Evolutionary conservation across 805 yeast species (phyloP), one percentile per base, ranked within the genome.

Genomic region (Candida ipomoeae): DNA sequence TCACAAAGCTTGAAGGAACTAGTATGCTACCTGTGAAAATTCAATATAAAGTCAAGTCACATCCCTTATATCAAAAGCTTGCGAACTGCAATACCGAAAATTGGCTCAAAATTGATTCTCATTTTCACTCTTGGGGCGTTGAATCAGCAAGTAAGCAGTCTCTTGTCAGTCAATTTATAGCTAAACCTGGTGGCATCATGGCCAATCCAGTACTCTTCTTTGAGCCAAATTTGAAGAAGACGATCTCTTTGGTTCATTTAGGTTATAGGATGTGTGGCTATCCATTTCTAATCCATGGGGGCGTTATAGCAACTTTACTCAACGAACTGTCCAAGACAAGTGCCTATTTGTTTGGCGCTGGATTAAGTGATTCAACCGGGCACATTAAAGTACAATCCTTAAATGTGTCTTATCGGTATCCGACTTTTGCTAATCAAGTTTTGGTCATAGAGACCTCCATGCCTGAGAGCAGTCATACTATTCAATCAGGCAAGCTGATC

Each of bases 261-360:
- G 97, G 97, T 0, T 81, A 84, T 61, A 79, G 78, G 53, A 66
- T 90, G 18, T 83, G 92, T 40, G 97, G 97, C 0, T 90, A 85
- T 63, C 97, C 97, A 2, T 84, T 88, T 58, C 68, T 91, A 17
- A 78, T 89, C 2, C 97, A 90, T 63, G 97, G 97, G 3, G 97
- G 97, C 0, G 80, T 91, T 29, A 64, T 90, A 31, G 95, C 91
- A 7, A 84, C 95, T 0, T 70, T 90, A 1, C 69, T 89, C 48
- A 94, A 89, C 61, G 96, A 90, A 57, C 77, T 86, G 6, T 78
- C 84, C 69, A 83, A 83, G 55, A 75, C 84, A 47, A 71, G 77
- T 50, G 81, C 75, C 2, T 66, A 74, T 1, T 69, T 84, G 39
- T 63, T 73, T 49, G 47, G 57, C 53, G 34, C 42, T 33, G 23